Evolutionary conservation across 1,284 basidiomycete genomes (phyloP), one percentile per base, ranked within the genome.

Genomic region (Apiotrichum veenhuisii): DNA sequence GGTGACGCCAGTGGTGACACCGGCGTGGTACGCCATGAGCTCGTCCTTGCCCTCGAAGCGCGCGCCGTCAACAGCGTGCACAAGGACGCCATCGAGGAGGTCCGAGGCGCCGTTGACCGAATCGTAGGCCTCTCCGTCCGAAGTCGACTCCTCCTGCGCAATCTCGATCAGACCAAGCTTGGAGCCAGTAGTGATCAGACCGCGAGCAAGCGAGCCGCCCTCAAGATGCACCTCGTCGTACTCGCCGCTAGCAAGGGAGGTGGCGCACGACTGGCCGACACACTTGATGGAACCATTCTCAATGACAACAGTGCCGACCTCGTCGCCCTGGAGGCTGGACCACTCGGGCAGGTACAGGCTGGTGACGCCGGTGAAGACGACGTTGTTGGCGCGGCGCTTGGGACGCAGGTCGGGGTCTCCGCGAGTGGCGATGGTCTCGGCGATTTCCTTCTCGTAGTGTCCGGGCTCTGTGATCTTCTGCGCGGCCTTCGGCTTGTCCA

Each of bases 41-140:
- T 84, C 82, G 67, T 90, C 84, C 45, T 88, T 82, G 25, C 84
- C 83, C 5, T 80, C 80, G 65, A 88, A 91, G 52, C 83, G 81
- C 17, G 90, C 78, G 0, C 88, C 88, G 68, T 93, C 90, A 7
- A 83, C 82, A 0, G 86, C 89, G 34, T 81, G 80, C 26, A 87
- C 82, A 40, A 88, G 69, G 0, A 80, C 67, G 25, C 82, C 82
- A 23, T 84, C 80, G 17, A 82, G 57, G 14, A 89, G 62, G 20
- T 74, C 68, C 44, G 63, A 78, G 80, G 55, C 84, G 79, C 79
- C 65, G 15, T 68, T 62, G 40, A 59, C 38, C 1, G 54, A 27
- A 52, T 54, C 57, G 25, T 50, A 52, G 3, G 4, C 51, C 9
- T 20, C 14, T 25, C 89, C 89, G 67, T 91, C 88, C 36, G 78